Percentiles rank a stretch among this genome's conserved stretches.
Evolutionary conservation across 75 land plant genomes (phyloP).

Genomic region (Cunninghamia lanceolata): DNA sequence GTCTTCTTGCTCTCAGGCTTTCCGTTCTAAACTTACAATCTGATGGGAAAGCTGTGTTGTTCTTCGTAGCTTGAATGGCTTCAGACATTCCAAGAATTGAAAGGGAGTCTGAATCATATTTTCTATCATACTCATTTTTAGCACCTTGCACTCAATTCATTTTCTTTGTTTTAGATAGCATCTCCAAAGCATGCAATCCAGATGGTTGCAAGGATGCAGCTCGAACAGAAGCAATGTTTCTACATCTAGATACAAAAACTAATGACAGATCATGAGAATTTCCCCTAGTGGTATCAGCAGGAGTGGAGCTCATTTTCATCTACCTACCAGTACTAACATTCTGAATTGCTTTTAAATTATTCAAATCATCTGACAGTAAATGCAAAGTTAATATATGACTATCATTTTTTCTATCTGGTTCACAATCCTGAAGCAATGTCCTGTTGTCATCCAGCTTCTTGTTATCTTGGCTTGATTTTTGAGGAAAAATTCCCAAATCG

Average conservation of each 20-base stretch:
- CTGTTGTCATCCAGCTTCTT: background rate
- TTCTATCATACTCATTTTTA: background rate
- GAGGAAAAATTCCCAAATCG: background rate
- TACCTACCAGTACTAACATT: background rate
- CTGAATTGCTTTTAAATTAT: background rate
- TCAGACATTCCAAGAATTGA: too few species aligned
- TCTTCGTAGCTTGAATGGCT: background rate
- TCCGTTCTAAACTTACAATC: background rate
- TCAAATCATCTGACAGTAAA: too few species aligned
- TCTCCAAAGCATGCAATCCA: conserved; percentile 28
- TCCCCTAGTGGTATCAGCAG: background rate
- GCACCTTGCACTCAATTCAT: background rate
- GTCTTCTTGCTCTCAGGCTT: background rate
- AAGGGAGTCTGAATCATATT: background rate
- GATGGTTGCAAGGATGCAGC: conserved; percentile 41
- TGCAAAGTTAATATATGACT: background rate
- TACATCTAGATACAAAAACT: conserved; percentile 17
- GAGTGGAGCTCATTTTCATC: background rate
- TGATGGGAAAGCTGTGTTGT: background rate
- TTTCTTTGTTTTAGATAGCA: background rate
- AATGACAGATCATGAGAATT: background rate
- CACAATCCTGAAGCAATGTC: background rate
- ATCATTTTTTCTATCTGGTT: background rate
- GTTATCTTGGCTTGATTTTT: background rate
- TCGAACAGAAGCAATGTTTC: conserved; percentile 34